Percentiles rank a stretch among this genome's conserved stretches.
These are phyloP conservation scores for Gonium pectorale DNA, from an alignment of 139 green algal genomes.

Conservation along the genomic window DNA sequence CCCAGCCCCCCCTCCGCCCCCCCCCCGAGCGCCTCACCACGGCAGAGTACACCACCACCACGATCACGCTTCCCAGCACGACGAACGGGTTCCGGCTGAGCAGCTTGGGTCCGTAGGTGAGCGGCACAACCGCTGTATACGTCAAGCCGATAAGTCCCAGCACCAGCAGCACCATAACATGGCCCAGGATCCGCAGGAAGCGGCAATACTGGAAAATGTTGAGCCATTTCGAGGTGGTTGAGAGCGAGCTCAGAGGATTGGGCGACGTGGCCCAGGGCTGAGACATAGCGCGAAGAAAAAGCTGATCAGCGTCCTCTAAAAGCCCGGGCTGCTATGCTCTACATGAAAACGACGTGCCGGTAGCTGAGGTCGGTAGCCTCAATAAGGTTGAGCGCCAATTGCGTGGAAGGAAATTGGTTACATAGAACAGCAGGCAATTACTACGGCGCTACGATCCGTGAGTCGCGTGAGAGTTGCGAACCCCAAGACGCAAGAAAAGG, in stretches of 20 bases:
- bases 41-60: slow-evolving; percentile 59
- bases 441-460: too few relatives aligned
- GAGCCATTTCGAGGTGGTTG: slow-evolving; percentile 36
- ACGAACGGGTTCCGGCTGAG: slow-evolving; percentile 29
- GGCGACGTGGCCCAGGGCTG: background rate
- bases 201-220: slow-evolving; percentile 69
- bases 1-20: background rate
- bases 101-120: slow-evolving; percentile 59
- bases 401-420: too few relatives aligned
- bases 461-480: too few relatives aligned
- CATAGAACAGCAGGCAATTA: too few relatives aligned
- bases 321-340: too few relatives aligned
- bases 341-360: too few relatives aligned
- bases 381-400: too few relatives aligned
- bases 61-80: slow-evolving; percentile 40
- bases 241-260: background rate
- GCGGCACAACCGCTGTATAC: slow-evolving; percentile 77
- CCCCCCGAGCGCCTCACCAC: too few relatives aligned
- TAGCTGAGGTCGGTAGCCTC: too few relatives aligned
- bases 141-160: slow-evolving; percentile 73
- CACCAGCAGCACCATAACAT: slow-evolving; percentile 90
- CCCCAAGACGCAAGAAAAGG: too few relatives aligned
- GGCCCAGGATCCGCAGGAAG: slow-evolving; percentile 69
- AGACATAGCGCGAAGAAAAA: too few relatives aligned
- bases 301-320: too few relatives aligned